Conservation (phyloP, 179 eudicot species). For the Gypsophila paniculata region DNA sequence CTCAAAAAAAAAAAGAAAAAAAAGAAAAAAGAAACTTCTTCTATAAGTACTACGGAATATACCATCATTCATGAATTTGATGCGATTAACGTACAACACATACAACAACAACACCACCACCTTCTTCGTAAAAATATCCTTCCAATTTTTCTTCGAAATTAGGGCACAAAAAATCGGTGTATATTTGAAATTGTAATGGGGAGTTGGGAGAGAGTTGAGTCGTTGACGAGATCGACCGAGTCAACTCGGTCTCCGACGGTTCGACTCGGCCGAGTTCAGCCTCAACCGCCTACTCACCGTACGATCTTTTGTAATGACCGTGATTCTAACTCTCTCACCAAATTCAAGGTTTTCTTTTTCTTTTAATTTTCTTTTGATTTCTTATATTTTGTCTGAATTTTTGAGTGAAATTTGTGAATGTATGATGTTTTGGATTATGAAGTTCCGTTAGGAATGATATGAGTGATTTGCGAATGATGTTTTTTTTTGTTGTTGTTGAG, state of each 20-base stretch:
- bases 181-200: constrained; percentile 19
- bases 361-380: neutral
- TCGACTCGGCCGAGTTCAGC: constrained; percentile 63
- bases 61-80: neutral
- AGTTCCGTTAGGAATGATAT: too few species aligned
- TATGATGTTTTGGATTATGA: neutral
- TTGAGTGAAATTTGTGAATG: neutral
- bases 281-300: constrained; percentile 72
- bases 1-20: too few species aligned
- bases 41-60: too few species aligned
- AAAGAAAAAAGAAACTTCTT: too few species aligned
- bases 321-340: constrained; percentile 43
- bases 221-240: constrained; percentile 24
- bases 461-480: too few species aligned
- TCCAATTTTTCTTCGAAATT: neutral
- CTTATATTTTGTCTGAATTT: neutral
- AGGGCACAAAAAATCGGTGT: neutral
- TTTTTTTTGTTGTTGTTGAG: too few species aligned
- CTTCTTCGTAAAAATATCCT: too few species aligned
- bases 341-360: constrained; percentile 47
- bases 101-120: neutral
- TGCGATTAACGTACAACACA: neutral
- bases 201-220: constrained; percentile 28
- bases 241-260: constrained; percentile 36
- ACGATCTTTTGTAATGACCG: constrained; percentile 62